phyloP scores from a whole-genome alignment of 2,329 filamentous ascomycete genomes.

The Teratosphaeria destructans region DNA sequence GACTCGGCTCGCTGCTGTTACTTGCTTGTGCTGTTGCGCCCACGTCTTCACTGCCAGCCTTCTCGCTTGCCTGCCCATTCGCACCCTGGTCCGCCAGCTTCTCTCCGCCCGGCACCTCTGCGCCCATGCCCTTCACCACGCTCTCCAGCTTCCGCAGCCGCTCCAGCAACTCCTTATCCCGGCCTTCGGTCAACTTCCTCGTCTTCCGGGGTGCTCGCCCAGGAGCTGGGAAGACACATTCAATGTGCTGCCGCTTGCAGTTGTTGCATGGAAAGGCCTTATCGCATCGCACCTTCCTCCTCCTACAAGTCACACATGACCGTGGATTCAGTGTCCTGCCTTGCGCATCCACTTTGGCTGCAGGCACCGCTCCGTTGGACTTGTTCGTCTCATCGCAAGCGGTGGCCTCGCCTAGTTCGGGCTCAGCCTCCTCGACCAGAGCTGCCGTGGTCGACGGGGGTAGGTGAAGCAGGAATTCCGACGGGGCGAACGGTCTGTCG shows the following conservation, averaged over 20 bases:
- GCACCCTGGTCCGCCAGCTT: constrained; percentile 23
- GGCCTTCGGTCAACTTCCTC: constrained; percentile 52
- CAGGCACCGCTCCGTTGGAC: constrained; percentile 2
- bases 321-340: constrained; percentile 27
- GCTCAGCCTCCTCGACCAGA: constrained; percentile 2
- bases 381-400: background rate
- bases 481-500: constrained; percentile 5
- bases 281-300: constrained; percentile 65
- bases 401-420: constrained; percentile 1
- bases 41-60: background rate
- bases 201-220: constrained; percentile 60
- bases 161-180: constrained; percentile 57
- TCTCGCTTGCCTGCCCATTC: constrained; percentile 1
- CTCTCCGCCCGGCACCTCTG: constrained; percentile 22
- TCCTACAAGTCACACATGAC: constrained; percentile 44
- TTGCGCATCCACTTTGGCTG: constrained; percentile 19
- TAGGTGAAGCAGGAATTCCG: constrained; percentile 14
- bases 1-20: background rate
- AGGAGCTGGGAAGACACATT: constrained; percentile 65
- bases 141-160: constrained; percentile 62
- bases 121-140: constrained; percentile 55
- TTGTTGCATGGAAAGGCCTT: constrained; percentile 69
- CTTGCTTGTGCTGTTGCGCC: background rate
- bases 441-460: constrained; percentile 13
- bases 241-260: constrained; percentile 58